Base-by-base conservation (phyloP, 140 eudicot genomes). In the Ambrosia hybrid region DNA sequence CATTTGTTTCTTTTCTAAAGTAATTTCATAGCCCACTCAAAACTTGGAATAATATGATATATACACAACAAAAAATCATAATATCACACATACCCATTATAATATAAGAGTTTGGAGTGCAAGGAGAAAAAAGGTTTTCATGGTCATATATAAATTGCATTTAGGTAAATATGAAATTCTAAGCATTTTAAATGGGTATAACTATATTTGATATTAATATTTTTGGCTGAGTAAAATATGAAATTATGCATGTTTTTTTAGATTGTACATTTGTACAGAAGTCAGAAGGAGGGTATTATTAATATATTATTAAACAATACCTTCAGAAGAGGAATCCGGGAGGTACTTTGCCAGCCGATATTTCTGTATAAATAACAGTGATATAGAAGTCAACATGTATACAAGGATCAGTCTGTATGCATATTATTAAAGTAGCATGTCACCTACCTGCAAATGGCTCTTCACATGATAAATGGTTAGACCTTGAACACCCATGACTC, bases 401-500 rank as follows among this genome's bases (percentile, higher is more conserved):
- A 33, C 43, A 63, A 49, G 1, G 34, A 58, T 51, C 1, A 4
- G 21, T 38, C 49, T 37, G 48, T 34, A 61, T 61, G 11, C 9
- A 60, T 60, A 34, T 60, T 2, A 38, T 37, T 57, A 84, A 49
- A 17, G n/a, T 9, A 70, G 74, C 51, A 13, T 43, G 65, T 8
- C 41, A 65, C 75, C 53, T 67, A 85, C 90, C 90, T 86, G 92
- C 75, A 86, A 73, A 71, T 86, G 92, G 84, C 92, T 86, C 77
- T 86, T 86, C 63, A 86, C 92, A 78, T 86, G 92, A 75, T 86
- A 86, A 75, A 86, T 86, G 34, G 88, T 86, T 49, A 86, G 74
- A 16, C 86, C 88, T 33, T 81, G 88, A 60, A 86, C 92, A 39
- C 92, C 92, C 92, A 86, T 86, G 53, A 86, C 92, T 81, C 92